phyloP scores from a whole-genome alignment of 169 alveolate genomes.

The Plasmodium gallinaceum region DNA sequence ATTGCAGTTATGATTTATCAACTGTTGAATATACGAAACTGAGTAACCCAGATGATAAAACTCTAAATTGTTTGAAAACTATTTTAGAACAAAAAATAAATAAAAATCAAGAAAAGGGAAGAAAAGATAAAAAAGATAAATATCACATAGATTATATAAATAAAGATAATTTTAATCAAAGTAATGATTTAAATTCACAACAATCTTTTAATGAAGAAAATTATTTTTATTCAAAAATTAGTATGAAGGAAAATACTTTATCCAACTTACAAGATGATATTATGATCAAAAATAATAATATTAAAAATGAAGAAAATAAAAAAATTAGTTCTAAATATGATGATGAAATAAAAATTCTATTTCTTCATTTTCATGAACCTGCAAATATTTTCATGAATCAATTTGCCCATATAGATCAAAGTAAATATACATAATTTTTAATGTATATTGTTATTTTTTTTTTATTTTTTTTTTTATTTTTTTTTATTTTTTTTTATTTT shows the following conservation, averaged over 20 bases:
- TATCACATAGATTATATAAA: background rate
- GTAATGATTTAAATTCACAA: background rate
- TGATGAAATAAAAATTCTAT: conserved; percentile 38
- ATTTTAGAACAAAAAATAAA: conserved; percentile 48
- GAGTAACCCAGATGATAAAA: conserved; percentile 33
- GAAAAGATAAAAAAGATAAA: background rate
- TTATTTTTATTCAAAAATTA: background rate
- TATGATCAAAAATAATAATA: background rate
- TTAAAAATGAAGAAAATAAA: too few species aligned
- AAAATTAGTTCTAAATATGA: background rate
- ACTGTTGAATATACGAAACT: conserved; percentile 45
- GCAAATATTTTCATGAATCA: conserved; percentile 63
- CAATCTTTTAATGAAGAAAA: background rate
- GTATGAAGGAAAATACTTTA: conserved; percentile 5
- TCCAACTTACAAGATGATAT: conserved; percentile 8
- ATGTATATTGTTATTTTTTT: background rate
- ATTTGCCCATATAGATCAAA: conserved; percentile 32
- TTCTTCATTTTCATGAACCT: conserved; percentile 60
- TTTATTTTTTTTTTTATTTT: background rate
- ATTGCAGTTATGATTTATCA: conserved; percentile 43
- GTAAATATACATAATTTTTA: conserved; percentile 1
- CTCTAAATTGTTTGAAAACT: conserved; percentile 15
- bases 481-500: background rate
- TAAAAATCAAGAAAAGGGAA: conserved; percentile 6
- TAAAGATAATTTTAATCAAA: background rate